Conservation (phyloP, 345 rosid species). For the Citrus medica region DNA sequence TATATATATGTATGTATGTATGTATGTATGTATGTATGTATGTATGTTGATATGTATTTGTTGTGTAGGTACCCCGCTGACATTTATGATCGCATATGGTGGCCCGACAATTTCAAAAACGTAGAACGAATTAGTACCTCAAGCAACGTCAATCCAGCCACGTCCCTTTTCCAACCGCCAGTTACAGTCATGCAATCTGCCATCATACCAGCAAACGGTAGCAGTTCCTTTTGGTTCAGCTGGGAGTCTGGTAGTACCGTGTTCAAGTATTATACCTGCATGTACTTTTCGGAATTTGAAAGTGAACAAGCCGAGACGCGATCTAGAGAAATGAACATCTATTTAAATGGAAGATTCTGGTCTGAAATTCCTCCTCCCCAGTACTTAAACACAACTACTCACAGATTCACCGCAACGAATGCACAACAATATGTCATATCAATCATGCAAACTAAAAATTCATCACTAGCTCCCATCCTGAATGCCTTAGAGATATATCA, state of each 20-base stretch:
- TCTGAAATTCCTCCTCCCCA: constrained; percentile 18
- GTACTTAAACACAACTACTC: constrained; percentile 21
- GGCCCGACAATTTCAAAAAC: too few species aligned
- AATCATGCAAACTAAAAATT: neutral
- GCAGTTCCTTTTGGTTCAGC: accelerated
- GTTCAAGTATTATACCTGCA: constrained; percentile 1
- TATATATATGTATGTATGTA: too few species aligned
- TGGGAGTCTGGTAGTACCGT: neutral
- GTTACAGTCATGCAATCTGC: too few species aligned
- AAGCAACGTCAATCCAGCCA: too few species aligned
- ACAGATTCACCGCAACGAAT: neutral
- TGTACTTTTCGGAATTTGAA: constrained; percentile 38
- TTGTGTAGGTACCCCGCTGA: too few species aligned
- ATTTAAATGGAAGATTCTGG: constrained; percentile 18
- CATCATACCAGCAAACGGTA: too few species aligned
- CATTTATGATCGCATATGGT: too few species aligned
- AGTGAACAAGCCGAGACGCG: constrained; percentile 20
- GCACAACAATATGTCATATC: constrained; percentile 16
- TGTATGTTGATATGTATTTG: too few species aligned
- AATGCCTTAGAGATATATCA: neutral
- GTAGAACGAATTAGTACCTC: too few species aligned
- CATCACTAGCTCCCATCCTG: neutral
- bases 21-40: too few species aligned
- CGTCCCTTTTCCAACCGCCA: too few species aligned
- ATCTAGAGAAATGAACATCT: constrained; percentile 28